Conservation (phyloP, 768 basidiomycete species). For the Boletus coccyginus region DNA sequence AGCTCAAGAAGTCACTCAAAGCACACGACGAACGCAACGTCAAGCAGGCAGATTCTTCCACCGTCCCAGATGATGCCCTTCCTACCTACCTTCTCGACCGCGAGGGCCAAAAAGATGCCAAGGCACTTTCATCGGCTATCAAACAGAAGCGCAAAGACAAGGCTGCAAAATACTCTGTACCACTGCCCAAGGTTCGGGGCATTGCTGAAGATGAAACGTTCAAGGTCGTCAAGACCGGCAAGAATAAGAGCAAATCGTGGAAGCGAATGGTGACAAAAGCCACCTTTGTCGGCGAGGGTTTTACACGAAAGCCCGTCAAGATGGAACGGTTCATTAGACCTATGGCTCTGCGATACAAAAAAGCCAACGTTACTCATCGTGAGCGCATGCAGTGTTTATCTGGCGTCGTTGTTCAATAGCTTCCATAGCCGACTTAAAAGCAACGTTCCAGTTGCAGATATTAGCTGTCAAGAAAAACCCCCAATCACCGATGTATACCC, state of each 20-base stretch:
- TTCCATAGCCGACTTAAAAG: conserved; percentile 84
- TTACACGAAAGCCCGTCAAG: conserved; percentile 98
- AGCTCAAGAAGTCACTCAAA: conserved; percentile 99
- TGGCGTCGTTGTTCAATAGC: background rate
- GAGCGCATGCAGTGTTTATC: conserved; percentile 22
- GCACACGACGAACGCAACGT: conserved; percentile 98
- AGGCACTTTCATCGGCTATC: conserved; percentile 91
- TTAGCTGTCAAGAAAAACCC: conserved; percentile 99
- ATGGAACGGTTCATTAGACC: conserved; percentile 98
- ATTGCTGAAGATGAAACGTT: conserved; percentile 99
- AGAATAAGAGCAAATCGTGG: conserved; percentile 95
- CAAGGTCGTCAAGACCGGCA: conserved; percentile 97
- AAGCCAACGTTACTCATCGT: conserved; percentile 99
- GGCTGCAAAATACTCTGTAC: conserved; percentile 97
- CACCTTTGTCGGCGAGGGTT: conserved; percentile 97
- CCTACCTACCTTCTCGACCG: conserved; percentile 96
- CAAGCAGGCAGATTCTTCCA: conserved; percentile 85
- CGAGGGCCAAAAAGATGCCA: conserved; percentile 97
- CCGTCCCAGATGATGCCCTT: conserved; percentile 85
- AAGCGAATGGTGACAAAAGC: conserved; percentile 99
- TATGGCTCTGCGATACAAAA: conserved; percentile 96
- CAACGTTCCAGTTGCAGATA: conserved; percentile 98
- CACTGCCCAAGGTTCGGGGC: conserved; percentile 93
- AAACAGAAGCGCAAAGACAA: conserved; percentile 99
- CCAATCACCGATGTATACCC: conserved; percentile 97